Conservation (phyloP, 352 stramenopile genomes). For the Phytophthora megakarya region DNA sequence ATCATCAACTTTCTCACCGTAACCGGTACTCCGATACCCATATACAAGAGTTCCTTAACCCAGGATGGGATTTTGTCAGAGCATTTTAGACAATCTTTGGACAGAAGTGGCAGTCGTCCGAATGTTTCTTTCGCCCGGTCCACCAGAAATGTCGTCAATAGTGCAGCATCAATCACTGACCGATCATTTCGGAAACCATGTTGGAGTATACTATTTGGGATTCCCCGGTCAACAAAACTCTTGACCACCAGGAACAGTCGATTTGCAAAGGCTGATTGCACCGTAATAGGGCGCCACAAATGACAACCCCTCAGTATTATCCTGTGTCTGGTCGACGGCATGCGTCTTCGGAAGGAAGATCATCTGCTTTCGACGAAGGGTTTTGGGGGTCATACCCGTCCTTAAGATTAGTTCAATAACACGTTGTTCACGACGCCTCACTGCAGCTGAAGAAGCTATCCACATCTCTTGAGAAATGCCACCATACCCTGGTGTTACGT, state of each 20-base stretch:
- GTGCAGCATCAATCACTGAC: neutral
- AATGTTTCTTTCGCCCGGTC: too few species aligned
- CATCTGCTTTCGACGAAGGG: neutral
- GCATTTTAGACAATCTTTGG: conserved; percentile 9
- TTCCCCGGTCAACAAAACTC: conserved; percentile 1
- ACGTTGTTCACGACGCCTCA: neutral
- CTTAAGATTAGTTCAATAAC: conserved; percentile 5
- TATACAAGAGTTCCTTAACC: conserved; percentile 10
- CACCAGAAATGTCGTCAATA: neutral
- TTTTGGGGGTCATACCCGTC: neutral
- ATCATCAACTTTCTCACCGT: conserved; percentile 1
- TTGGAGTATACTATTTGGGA: neutral
- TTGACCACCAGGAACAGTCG: conserved; percentile 1
- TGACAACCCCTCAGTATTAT: neutral
- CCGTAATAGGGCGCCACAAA: neutral
- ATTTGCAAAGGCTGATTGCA: neutral
- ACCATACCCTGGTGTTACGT: neutral
- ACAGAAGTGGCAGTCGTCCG: conserved; percentile 2
- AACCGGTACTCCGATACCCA: neutral
- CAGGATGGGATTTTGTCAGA: conserved; percentile 9
- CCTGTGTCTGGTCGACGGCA: neutral
- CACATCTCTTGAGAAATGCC: conserved; percentile 4
- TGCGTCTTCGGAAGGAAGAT: neutral
- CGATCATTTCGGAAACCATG: conserved; percentile 3
- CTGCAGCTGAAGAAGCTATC: neutral